These are phyloP conservation scores for Cyclotella sp. DNA, from an alignment of 108 stramenopile species.

Conservation along the genomic window DNA sequence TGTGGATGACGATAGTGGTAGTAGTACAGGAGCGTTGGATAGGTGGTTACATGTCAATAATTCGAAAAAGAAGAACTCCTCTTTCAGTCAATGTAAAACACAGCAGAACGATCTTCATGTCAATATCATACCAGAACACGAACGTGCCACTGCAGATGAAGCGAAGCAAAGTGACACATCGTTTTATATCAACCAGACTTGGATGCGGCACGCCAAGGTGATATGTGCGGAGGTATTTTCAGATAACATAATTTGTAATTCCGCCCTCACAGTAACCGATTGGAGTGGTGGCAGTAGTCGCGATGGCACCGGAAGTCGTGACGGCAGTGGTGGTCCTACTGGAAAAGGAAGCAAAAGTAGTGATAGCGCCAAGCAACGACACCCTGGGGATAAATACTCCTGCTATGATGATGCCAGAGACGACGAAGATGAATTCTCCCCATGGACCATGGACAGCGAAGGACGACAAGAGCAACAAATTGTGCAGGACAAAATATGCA, in stretches of 20 bases:
- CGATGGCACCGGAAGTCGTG: neutral
- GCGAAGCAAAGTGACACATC: slow-evolving; percentile 22
- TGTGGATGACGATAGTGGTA: neutral
- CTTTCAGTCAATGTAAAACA: neutral
- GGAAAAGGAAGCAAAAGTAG: neutral
- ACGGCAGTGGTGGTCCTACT: neutral
- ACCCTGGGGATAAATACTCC: neutral
- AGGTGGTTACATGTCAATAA: neutral
- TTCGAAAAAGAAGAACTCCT: neutral
- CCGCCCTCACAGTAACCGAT: slow-evolving; percentile 4
- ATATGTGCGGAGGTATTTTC: slow-evolving; percentile 17
- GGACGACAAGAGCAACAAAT: neutral
- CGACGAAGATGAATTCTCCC: slow-evolving; percentile 44
- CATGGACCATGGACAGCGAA: slow-evolving; percentile 21
- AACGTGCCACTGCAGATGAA: slow-evolving; percentile 23
- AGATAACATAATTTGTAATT: slow-evolving; percentile 12
- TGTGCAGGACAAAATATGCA: neutral
- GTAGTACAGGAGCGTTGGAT: neutral
- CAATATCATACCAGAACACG: slow-evolving; percentile 15
- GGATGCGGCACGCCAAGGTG: slow-evolving; percentile 40
- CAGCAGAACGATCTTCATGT: neutral
- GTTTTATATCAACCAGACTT: slow-evolving; percentile 47
- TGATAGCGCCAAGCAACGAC: neutral
- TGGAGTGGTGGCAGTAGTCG: neutral
- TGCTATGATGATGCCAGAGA: slow-evolving; percentile 38